A percentile compares a stretch with the other conserved stretches of the same genome.
phyloP scores from a whole-genome alignment of 345 rosid species.

The Durio zibethinus region DNA sequence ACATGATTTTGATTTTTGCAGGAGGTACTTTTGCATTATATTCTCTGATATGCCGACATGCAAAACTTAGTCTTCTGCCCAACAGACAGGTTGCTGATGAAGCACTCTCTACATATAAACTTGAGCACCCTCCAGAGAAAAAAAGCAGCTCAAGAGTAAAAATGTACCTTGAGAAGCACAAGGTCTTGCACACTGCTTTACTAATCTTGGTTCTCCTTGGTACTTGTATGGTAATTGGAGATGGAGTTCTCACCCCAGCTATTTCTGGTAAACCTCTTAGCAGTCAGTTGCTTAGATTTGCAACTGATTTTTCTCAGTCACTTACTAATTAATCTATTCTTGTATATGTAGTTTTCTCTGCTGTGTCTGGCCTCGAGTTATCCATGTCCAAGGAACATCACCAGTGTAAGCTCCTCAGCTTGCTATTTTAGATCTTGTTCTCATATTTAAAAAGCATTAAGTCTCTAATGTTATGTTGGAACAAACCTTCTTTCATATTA shows the following conservation, averaged over 20 bases:
- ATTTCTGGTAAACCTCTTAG: conserved; percentile 65
- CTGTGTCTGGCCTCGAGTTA: conserved; percentile 94
- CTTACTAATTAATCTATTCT: conserved; percentile 11
- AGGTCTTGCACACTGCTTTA: conserved; percentile 81
- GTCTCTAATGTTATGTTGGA: neutral
- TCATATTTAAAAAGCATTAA: neutral
- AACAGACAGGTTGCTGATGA: conserved; percentile 90
- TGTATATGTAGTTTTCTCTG: conserved; percentile 69
- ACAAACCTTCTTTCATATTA: neutral
- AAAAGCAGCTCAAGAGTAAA: conserved; percentile 60
- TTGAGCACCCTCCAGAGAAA: conserved; percentile 71
- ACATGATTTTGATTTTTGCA: conserved; percentile 26
- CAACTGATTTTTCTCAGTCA: neutral
- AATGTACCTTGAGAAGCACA: conserved; percentile 74
- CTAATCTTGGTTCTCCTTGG: conserved; percentile 93
- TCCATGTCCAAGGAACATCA: conserved; percentile 90
- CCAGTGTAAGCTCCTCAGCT: conserved; percentile 59
- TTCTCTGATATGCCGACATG: conserved; percentile 88
- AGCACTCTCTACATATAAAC: conserved; percentile 91
- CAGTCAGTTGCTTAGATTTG: neutral
- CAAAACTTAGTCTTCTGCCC: conserved; percentile 90
- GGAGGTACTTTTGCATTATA: conserved; percentile 98
- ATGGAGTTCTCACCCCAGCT: conserved; percentile 96
- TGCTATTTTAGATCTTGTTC: neutral
- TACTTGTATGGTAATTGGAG: conserved; percentile 99